Evolutionary conservation across 192 early-diverging fungal species (phyloP), one percentile per base, ranked within the genome.

Genomic region (Rhizophagus sp.): DNA sequence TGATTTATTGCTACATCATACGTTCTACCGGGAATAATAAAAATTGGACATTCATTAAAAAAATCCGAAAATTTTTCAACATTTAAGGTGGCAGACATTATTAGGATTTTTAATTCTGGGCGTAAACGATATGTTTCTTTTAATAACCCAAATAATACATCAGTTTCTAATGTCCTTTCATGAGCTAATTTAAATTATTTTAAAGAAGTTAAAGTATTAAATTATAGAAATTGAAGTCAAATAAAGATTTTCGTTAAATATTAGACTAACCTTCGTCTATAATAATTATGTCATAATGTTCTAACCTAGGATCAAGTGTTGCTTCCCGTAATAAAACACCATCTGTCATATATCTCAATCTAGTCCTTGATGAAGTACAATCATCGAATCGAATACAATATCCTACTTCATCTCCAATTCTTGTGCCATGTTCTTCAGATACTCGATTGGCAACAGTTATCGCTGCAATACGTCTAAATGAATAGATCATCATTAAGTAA

Each of bases 381-480:
- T 99, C 98, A 76, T 99, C 98, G 78, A 98, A 98, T 39, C 98
- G 92, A 39, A 99, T 96, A 0, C 95, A 89, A 79, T 99, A 99
- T 15, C 98, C 98, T 2, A 99, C 94, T 49, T 88, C 88, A 15
- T 87, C 81, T 15, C 97, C 98, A 33, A 99, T 82, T 66, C 89
- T 91, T 61, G 91, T 91, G 62, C 91, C 92, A 66, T 95, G 90
- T 79, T 99, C 98, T 82, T 98, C 96, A 57, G 94, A 93, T 11
- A 99, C 98, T 50, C 98, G 96, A 83, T 95, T 98, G 39, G 97
- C 95, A 9, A 98, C 97, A 12, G 95, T 93, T 22, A 95, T 93
- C 15, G 94, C 94, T 0, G 94, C 94, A 73, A 97, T 95, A 33
- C 95, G 91, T 19, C 95, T 91, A 68, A 19, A 71, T 39, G 19